Conservation (phyloP, 2,329 filamentous ascomycete genomes). For the Fusarium virguliforme region DNA sequence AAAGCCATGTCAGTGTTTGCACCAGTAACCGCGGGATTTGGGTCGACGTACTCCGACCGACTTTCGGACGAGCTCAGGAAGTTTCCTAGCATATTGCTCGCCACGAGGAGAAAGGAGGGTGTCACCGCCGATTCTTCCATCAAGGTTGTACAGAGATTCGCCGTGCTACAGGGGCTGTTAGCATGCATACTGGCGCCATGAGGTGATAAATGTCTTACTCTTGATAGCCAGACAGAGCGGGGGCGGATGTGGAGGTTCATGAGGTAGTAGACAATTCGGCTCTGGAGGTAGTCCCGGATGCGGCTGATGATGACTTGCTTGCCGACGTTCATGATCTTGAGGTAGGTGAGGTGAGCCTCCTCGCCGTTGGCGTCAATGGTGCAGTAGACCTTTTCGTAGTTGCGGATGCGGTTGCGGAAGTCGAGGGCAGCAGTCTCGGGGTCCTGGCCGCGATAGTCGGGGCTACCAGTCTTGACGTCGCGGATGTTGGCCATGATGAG, state of each 20-base stretch:
- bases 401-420: slow-evolving; percentile 93
- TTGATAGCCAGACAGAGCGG: slow-evolving; percentile 94
- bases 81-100: slow-evolving; percentile 86
- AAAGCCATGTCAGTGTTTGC: slow-evolving; percentile 33
- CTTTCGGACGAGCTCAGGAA: slow-evolving; percentile 87
- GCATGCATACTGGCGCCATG: background rate
- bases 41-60: slow-evolving; percentile 82
- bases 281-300: slow-evolving; percentile 97
- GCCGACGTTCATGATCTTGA: slow-evolving; percentile 97
- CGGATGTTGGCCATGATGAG: slow-evolving; percentile 98
- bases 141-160: slow-evolving; percentile 92
- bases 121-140: slow-evolving; percentile 93
- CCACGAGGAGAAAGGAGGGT: slow-evolving; percentile 89
- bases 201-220: slow-evolving; percentile 70
- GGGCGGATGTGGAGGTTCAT: slow-evolving; percentile 99
- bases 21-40: background rate
- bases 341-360: slow-evolving; percentile 90
- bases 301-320: slow-evolving; percentile 98
- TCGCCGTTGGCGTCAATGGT: slow-evolving; percentile 86
- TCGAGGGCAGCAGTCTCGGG: slow-evolving; percentile 92
- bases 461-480: slow-evolving; percentile 96
- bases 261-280: slow-evolving; percentile 95
- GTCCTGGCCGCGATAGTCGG: slow-evolving; percentile 95
- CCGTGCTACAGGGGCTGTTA: slow-evolving; percentile 76
- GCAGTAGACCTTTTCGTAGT: slow-evolving; percentile 98